Conservation (phyloP, 2,329 filamentous ascomycete genomes). For the Pseudogymnoascus sp. region DNA sequence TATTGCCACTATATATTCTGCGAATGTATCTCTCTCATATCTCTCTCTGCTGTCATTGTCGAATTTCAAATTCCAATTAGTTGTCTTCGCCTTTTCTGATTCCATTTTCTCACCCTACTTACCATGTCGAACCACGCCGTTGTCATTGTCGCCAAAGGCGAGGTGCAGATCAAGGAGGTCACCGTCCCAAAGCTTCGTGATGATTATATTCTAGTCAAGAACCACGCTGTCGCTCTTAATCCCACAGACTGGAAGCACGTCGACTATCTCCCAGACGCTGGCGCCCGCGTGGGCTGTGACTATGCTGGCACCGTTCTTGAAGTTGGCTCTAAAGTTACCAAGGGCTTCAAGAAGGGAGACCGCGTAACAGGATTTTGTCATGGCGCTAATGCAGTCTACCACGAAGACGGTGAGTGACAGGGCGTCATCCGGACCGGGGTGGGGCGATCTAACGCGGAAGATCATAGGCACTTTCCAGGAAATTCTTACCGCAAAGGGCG, state of each 20-base stretch:
- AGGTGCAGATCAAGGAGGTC: slow-evolving; percentile 18
- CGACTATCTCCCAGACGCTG: slow-evolving; percentile 17
- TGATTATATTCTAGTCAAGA: slow-evolving; percentile 26
- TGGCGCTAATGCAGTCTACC: slow-evolving; percentile 27
- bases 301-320: slow-evolving; percentile 39
- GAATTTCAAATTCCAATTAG: not conserved
- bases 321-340: slow-evolving; percentile 35
- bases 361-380: slow-evolving; percentile 35
- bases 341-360: slow-evolving; percentile 38
- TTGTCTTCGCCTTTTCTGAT: too few relatives aligned
- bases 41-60: not conserved
- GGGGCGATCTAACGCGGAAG: slow-evolving; percentile 9
- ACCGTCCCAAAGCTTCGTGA: slow-evolving; percentile 23
- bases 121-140: slow-evolving; percentile 9
- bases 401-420: slow-evolving; percentile 36
- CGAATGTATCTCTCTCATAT: not conserved
- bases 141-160: slow-evolving; percentile 12
- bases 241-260: slow-evolving; percentile 28
- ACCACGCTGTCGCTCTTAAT: slow-evolving; percentile 25
- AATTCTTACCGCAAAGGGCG: slow-evolving; percentile 27
- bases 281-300: slow-evolving; percentile 33
- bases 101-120: not conserved
- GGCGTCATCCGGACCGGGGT: slow-evolving; percentile 21
- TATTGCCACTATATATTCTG: not conserved
- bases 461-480: slow-evolving; percentile 19